These are phyloP conservation scores for Penicillium canariense DNA, from an alignment of 495 filamentous ascomycete genomes.

Conservation along the genomic window DNA sequence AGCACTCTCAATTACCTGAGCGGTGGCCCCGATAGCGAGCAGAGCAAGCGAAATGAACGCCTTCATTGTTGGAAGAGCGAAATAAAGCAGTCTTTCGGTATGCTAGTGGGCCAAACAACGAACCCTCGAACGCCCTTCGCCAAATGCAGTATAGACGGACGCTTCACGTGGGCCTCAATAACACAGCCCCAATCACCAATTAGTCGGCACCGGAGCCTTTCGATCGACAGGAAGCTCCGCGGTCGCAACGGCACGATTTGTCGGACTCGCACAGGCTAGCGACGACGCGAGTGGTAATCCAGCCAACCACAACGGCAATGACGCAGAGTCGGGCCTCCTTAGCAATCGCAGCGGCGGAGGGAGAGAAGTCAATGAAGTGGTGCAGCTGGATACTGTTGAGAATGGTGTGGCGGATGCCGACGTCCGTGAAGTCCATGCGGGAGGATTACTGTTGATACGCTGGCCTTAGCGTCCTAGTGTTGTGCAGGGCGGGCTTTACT, in stretches of 20 bases:
- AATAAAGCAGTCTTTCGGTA: constrained; percentile 11
- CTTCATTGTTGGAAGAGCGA: constrained; percentile 35
- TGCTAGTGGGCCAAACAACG: not conserved
- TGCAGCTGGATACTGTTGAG: constrained; percentile 45
- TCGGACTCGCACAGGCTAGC: constrained; percentile 37
- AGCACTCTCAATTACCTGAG: constrained; percentile 62
- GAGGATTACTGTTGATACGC: constrained; percentile 22
- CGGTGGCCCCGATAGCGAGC: constrained; percentile 54
- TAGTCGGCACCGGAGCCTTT: constrained; percentile 6
- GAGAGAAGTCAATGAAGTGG: constrained; percentile 48
- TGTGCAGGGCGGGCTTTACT: constrained; percentile 6
- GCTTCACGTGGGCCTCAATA: not conserved
- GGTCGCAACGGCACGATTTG: constrained; percentile 28
- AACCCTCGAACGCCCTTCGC: not conserved
- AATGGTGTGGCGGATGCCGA: constrained; percentile 49
- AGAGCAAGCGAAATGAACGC: constrained; percentile 39
- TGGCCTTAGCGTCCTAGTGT: constrained; percentile 20
- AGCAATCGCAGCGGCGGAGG: constrained; percentile 42
- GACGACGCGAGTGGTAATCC: constrained; percentile 46
- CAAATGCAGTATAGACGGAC: not conserved
- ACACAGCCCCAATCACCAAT: not conserved
- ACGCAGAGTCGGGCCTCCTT: constrained; percentile 47
- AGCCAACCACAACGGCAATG: constrained; percentile 50
- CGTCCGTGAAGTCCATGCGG: constrained; percentile 50
- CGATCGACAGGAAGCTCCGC: constrained; percentile 15